Evolutionary conservation across 2,329 filamentous ascomycete genomes (phyloP), one percentile per base, ranked within the genome.

Genomic region (Penicillium thymicola): DNA sequence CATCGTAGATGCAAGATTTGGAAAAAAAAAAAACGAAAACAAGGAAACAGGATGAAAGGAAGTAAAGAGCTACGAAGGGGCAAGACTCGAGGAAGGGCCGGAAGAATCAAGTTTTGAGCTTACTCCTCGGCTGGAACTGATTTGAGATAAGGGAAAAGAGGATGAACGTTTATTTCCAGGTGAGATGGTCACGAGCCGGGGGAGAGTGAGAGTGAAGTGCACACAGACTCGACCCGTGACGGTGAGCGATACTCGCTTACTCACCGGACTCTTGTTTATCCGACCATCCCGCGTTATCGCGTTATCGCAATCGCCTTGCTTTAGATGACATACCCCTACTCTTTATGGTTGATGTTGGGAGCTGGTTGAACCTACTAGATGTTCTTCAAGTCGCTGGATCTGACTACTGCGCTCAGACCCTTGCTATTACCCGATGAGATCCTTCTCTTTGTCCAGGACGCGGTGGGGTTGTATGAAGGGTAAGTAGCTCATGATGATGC

Each of bases 401-500:
- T 99, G 70, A 99, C 94, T 57, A 96, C 93, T 79, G 94, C 94
- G 72, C 85, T 97, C 72, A 89, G 94, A 81, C 94, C 94, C 68
- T 89, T 88, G 59, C 89, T 97, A 73, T 84, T 96, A 65, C 89
- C 91, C 70, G 94, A 97, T 81, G 94, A 99, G 83, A 89, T 90
- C 66, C 82, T 97, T 53, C 83, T 99, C 58, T 97, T 96, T 78
- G 93, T 99, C 57, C 93, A 97, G 79, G 92, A 97, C 81, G 92
- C 91, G 74, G 92, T 99, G 68, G 94, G 94, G 65, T 82, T 99
- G 60, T 99, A 99, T 79, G 91, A 97, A 82, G 94, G 94, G 92
- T 96, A 82, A 78, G 86, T 79, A 28, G 55, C 46, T 36, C 45
- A 44, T 57, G 36, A 32, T 67, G 50, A 56, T 52, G 51, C 62